These are phyloP conservation scores for Dovyalis caffra DNA, from an alignment of 345 rosid species.

Conservation along the genomic window DNA sequence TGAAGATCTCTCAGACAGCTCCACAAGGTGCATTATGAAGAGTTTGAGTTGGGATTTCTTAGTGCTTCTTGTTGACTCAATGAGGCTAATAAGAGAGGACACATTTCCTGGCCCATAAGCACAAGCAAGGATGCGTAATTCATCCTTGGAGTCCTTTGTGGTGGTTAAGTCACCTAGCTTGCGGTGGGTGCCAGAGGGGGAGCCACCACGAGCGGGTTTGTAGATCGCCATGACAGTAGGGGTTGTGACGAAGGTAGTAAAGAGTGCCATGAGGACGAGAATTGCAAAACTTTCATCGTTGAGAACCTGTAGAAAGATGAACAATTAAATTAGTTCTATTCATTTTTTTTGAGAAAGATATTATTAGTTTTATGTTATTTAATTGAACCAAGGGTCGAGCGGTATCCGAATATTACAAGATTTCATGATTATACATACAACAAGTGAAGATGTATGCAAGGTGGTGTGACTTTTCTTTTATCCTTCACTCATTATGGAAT, in stretches of 20 bases:
- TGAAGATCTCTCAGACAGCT: constrained; percentile 76
- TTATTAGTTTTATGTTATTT: too few species aligned
- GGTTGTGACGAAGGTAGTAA: constrained; percentile 85
- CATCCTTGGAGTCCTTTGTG: constrained; percentile 34
- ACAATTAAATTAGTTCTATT: too few species aligned
- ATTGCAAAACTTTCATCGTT: constrained; percentile 78
- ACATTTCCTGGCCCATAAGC: constrained; percentile 64
- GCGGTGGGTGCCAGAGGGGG: constrained; percentile 31
- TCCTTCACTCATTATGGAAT: too few species aligned
- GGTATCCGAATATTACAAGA: too few species aligned
- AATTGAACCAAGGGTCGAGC: too few species aligned
- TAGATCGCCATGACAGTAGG: constrained; percentile 71
- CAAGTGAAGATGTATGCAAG: too few species aligned
- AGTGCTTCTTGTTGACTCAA: constrained; percentile 66
- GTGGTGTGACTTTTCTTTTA: too few species aligned
- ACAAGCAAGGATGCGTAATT: constrained; percentile 68
- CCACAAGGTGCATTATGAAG: constrained; percentile 71
- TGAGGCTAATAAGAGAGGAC: constrained; percentile 56
- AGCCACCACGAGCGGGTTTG: constrained; percentile 48
- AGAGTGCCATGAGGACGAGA: constrained; percentile 76
- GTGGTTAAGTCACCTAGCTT: constrained; percentile 48
- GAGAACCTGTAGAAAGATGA: constrained; percentile 53
- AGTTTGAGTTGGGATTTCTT: constrained; percentile 59
- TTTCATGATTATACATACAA: too few species aligned
- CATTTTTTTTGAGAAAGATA: too few species aligned